Conservation (phyloP, 116 monocot genomes). For the Cymodocea nodosa region DNA sequence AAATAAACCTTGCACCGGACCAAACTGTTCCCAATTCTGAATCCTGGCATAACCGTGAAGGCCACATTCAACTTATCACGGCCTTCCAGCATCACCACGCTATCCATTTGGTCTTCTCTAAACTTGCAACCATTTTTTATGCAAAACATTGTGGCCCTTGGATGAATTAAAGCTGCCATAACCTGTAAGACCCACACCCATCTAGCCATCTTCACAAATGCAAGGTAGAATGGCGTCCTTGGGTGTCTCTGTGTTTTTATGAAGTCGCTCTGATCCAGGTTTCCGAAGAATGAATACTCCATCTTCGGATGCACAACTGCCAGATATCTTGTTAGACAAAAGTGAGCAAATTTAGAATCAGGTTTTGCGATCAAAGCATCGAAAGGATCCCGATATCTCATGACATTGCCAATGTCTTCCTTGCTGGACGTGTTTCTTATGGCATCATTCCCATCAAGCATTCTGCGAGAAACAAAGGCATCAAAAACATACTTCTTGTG, state of each 20-base stretch:
- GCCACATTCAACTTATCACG: slow-evolving; percentile 21
- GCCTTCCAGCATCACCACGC: slow-evolving; percentile 18
- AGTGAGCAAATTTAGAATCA: slow-evolving; percentile 40
- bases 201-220: slow-evolving; percentile 55
- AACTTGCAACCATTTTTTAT: slow-evolving; percentile 23
- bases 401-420: slow-evolving; percentile 23
- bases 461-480: slow-evolving; percentile 29
- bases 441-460: slow-evolving; percentile 18
- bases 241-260: slow-evolving; percentile 41
- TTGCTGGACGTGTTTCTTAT: slow-evolving; percentile 1
- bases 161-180: slow-evolving; percentile 26
- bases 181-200: slow-evolving; percentile 46
- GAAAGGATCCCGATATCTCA: slow-evolving; percentile 44
- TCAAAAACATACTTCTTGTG: slow-evolving; percentile 81
- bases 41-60: slow-evolving; percentile 69
- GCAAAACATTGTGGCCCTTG: slow-evolving; percentile 34
- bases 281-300: slow-evolving; percentile 54
- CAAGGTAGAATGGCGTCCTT: slow-evolving; percentile 57
- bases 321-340: slow-evolving; percentile 44
- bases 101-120: slow-evolving; percentile 39
- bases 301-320: slow-evolving; percentile 30
- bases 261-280: slow-evolving; percentile 47
- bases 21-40: slow-evolving; percentile 34
- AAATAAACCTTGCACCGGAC: slow-evolving; percentile 51
- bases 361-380: slow-evolving; percentile 41